phyloP scores from a whole-genome alignment of 176 grass and related monocot genomes.

The Poa pratensis region DNA sequence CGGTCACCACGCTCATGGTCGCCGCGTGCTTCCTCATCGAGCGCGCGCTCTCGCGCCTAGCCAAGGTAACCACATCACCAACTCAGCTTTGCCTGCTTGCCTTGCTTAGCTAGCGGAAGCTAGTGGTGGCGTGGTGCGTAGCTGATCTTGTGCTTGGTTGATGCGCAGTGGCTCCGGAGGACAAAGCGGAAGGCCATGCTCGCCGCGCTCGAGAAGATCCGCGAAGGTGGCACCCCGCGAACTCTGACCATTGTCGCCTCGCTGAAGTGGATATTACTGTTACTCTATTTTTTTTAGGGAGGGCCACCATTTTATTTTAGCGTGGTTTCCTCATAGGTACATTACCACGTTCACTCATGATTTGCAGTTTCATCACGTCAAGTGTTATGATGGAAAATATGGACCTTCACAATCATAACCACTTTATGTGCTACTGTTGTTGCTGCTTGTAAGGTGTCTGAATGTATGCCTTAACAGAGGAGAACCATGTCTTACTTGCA shows the following conservation, averaged over 20 bases:
- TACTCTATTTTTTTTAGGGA: not conserved
- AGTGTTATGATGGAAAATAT: not conserved
- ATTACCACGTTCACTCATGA: not conserved
- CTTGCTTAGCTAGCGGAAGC: slow-evolving; percentile 2
- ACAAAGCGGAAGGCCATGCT: slow-evolving; percentile 99
- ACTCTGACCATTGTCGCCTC: not conserved
- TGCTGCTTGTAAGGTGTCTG: slow-evolving; percentile 22
- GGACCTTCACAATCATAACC: not conserved
- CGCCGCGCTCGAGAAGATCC: slow-evolving; percentile 92
- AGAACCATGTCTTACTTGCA: slow-evolving; percentile 38
- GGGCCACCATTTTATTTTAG: not conserved
- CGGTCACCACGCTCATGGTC: slow-evolving; percentile 90
- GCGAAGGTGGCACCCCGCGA: slow-evolving; percentile 57
- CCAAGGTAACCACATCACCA: slow-evolving; percentile 38
- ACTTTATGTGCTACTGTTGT: not conserved
- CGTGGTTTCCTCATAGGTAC: too few relatives aligned
- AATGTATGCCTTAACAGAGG: slow-evolving; percentile 20
- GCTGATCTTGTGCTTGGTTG: slow-evolving; percentile 6
- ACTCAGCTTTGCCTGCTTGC: not conserved
- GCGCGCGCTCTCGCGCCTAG: slow-evolving; percentile 81
- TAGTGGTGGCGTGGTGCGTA: not conserved
- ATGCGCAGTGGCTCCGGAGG: slow-evolving; percentile 76
- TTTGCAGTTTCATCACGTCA: not conserved
- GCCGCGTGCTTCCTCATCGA: slow-evolving; percentile 92
- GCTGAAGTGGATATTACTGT: not conserved